Conservation (phyloP, 805 yeast genomes). For the Brettanomyces bruxellensis region DNA sequence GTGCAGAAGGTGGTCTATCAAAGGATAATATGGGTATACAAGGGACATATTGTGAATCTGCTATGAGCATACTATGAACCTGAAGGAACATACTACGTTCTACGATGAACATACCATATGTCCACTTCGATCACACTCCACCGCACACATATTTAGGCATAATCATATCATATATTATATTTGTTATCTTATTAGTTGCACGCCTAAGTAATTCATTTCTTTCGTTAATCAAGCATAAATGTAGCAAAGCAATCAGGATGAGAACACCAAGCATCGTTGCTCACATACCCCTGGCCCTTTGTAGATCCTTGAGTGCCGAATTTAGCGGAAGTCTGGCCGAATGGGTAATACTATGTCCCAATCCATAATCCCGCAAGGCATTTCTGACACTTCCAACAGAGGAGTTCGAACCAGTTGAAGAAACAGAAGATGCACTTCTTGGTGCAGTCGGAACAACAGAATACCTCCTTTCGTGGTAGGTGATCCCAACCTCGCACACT, state of each 20-base stretch:
- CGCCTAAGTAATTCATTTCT: no score
- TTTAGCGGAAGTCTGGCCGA: slow-evolving; percentile 1
- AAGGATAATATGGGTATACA: no score
- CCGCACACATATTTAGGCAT: no score
- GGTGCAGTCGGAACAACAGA: slow-evolving; percentile 77
- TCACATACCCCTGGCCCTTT: slow-evolving; percentile 15
- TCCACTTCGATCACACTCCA: no score
- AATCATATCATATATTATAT: no score
- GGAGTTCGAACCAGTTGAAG: slow-evolving; percentile 3
- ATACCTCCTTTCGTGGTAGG: slow-evolving; percentile 58
- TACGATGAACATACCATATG: no score
- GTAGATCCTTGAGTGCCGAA: slow-evolving; percentile 9
- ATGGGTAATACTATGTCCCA: not conserved
- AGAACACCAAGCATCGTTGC: not conserved
- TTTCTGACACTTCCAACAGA: slow-evolving; percentile 4
- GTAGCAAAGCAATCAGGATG: not conserved
- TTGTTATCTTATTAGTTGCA: no score
- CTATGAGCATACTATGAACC: no score
- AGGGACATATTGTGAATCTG: no score
- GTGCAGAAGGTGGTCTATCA: no score
- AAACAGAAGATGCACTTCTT: slow-evolving; percentile 7
- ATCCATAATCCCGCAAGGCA: slow-evolving; percentile 3
- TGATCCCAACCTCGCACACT: slow-evolving; percentile 63
- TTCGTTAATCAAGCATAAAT: no score
- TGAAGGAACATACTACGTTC: no score